Evolutionary conservation across 1,139 yeast genomes (phyloP).

Genomic region (Suhomyces maxii): DNA sequence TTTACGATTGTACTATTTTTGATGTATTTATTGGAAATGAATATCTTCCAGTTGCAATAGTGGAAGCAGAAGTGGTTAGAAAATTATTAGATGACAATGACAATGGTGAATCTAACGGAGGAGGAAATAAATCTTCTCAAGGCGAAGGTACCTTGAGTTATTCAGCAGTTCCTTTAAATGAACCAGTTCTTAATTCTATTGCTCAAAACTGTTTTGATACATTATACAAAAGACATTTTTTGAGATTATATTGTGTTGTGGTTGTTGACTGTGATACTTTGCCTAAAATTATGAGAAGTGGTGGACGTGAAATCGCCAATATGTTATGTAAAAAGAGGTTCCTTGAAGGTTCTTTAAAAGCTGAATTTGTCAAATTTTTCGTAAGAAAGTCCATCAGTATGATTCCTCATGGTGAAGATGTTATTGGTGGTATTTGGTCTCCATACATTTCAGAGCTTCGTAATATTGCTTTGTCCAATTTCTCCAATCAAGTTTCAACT

Average conservation of each 20-base stretch:
- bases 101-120: slow-evolving; percentile 11
- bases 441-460: slow-evolving; percentile 64
- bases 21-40: slow-evolving; percentile 85
- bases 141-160: slow-evolving; percentile 17
- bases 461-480: slow-evolving; percentile 43
- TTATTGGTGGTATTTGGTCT: slow-evolving; percentile 84
- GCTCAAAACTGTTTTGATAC: slow-evolving; percentile 75
- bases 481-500: slow-evolving; percentile 61
- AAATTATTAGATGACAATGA: slow-evolving; percentile 26
- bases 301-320: slow-evolving; percentile 89
- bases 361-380: slow-evolving; percentile 81
- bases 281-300: slow-evolving; percentile 82
- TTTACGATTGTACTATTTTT: slow-evolving; percentile 89
- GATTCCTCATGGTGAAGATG: slow-evolving; percentile 77
- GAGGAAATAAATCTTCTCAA: slow-evolving; percentile 11
- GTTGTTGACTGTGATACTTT: slow-evolving; percentile 80
- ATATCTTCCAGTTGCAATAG: slow-evolving; percentile 80
- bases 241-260: slow-evolving; percentile 78
- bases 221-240: slow-evolving; percentile 66
- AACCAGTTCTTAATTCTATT: slow-evolving; percentile 64
- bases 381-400: slow-evolving; percentile 65
- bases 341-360: slow-evolving; percentile 70
- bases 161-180: slow-evolving; percentile 49
- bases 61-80: slow-evolving; percentile 78
- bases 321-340: slow-evolving; percentile 85